Percentiles rank a stretch among this genome's conserved stretches.
Evolutionary conservation across 495 filamentous ascomycete genomes (phyloP).

Genomic region (Rusavskia elegans): DNA sequence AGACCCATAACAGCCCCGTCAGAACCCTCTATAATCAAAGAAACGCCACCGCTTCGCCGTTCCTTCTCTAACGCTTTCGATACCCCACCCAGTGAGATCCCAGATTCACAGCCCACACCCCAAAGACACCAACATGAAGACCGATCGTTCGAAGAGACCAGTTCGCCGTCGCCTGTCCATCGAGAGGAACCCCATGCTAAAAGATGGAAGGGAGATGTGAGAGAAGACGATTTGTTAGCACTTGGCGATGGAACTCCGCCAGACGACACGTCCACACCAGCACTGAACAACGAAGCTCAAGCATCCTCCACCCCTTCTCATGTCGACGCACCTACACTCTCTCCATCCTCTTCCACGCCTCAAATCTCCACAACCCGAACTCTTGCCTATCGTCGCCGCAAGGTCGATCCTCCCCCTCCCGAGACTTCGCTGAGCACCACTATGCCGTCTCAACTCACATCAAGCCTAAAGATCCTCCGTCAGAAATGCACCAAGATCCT

Average conservation of each 20-base stretch:
- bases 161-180: conserved; percentile 6
- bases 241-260: not conserved
- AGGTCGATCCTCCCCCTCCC: conserved; percentile 31
- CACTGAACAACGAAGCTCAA: not conserved
- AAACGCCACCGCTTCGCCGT: conserved; percentile 1
- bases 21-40: not conserved
- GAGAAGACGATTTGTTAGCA: not conserved
- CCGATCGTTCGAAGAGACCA: not conserved
- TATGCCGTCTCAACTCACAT: conserved; percentile 31
- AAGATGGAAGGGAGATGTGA: not conserved
- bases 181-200: conserved; percentile 6
- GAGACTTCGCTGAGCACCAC: not conserved
- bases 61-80: conserved; percentile 25
- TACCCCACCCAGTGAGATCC: conserved; percentile 30
- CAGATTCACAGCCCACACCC: conserved; percentile 13
- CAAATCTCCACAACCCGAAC: too few species aligned
- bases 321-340: not conserved
- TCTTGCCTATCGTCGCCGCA: conserved; percentile 11
- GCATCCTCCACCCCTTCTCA: not conserved
- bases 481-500: conserved; percentile 1
- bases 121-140: conserved; percentile 2
- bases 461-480: conserved; percentile 1
- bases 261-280: not conserved
- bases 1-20: conserved; percentile 6
- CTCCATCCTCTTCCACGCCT: not conserved